These are phyloP conservation scores for Annulohypoxylon truncatum DNA, from an alignment of 2,329 filamentous ascomycete genomes.

Conservation along the genomic window DNA sequence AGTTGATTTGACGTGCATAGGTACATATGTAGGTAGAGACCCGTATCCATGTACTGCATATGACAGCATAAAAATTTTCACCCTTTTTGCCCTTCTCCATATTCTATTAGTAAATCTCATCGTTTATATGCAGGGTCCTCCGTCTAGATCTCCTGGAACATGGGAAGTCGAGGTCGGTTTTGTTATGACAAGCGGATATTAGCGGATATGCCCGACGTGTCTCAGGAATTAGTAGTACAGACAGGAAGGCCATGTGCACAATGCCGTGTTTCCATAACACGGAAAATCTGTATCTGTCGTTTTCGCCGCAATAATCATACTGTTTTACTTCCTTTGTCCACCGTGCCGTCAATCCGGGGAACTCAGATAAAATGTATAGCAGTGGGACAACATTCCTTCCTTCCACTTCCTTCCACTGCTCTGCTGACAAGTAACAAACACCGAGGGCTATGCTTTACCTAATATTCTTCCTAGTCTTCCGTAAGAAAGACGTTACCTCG, in stretches of 20 bases:
- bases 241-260: not conserved
- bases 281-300: not conserved
- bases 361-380: not conserved
- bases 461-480: not conserved
- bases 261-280: conserved; percentile 10
- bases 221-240: not conserved
- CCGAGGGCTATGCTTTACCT: not conserved
- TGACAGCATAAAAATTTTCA: conserved; percentile 28
- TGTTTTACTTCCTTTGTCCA: not conserved
- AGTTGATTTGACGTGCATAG: conserved; percentile 15
- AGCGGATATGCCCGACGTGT: conserved; percentile 14
- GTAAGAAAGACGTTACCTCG: conserved; percentile 2
- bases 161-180: not conserved
- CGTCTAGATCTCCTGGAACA: not conserved
- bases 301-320: not conserved
- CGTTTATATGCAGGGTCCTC: conserved; percentile 5
- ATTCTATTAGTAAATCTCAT: conserved; percentile 17
- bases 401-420: not conserved
- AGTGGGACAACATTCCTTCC: not conserved
- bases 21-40: not conserved
- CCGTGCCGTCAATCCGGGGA: not conserved
- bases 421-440: conserved; percentile 6
- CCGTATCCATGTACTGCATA: conserved; percentile 5
- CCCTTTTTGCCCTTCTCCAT: conserved; percentile 12
- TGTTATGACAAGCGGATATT: not conserved